Base-by-base conservation (phyloP, 2,329 filamentous ascomycete genomes). In the Keithomyces neogunnii region DNA sequence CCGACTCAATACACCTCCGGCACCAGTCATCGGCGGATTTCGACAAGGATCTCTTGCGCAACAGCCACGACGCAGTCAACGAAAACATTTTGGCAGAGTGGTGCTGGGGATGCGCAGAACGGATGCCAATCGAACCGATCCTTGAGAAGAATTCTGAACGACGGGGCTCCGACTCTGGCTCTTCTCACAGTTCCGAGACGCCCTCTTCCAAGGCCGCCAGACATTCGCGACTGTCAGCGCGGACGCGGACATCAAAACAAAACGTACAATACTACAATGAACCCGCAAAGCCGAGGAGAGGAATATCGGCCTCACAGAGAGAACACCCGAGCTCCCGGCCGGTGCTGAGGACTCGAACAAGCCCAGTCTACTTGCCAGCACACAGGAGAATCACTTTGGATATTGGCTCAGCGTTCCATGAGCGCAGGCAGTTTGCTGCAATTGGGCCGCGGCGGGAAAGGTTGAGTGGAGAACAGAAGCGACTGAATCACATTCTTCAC, bases 1-100 rank as follows among this genome's bases (percentile, higher is more conserved):
- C 19, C 19, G 19, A 19, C 19, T 19, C 19, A 19, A 19, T 19
- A 11, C 49, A 48, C 29, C 19, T 47, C 6, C 29, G 30, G 7
- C 36, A 51, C n/a, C 45, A 47, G 30, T 47, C 49, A 2, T 47
- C 49, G 5, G 11, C 48, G 31, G 49, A 47, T 8, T 51, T 51
- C n/a, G 45, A 29, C 46, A 32, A 48, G 33, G 39, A 51, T 8
- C 31, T 51, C 10, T 30, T 48, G 11, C 35, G 45, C 28, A 51
- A 45, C 39, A 51, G 45, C 31, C 45, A 48, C 4, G 29, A 38
- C 19, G 33, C 46, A 1, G 40, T 48, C 26, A n/a, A 51, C 28
- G 50, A 51, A n/a, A 44, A 44, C 11, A 45, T 48, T 5, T 51
- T 51, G 44, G 46, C 39, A 5, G 50, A 51, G 11, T 51, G 39